phyloP scores from a whole-genome alignment of 2,329 filamentous ascomycete species.

The Akanthomyces uredinophilus region DNA sequence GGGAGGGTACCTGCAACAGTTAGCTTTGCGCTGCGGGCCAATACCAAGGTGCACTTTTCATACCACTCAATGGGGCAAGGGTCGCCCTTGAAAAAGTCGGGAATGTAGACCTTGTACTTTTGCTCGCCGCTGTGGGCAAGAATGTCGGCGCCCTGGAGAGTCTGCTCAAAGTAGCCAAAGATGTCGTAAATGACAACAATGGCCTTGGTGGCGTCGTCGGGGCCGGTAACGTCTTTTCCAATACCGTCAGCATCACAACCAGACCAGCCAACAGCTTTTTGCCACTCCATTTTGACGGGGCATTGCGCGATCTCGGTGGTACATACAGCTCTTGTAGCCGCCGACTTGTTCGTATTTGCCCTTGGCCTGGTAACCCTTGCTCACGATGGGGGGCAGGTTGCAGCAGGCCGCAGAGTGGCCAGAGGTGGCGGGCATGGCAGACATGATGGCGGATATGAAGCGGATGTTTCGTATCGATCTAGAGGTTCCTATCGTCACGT shows the following conservation, averaged over 20 bases:
- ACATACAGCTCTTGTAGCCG: constrained; percentile 47
- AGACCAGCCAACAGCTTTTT: too few species aligned
- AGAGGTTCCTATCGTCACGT: background rate
- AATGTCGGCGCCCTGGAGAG: constrained; percentile 65
- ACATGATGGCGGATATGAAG: constrained; percentile 30
- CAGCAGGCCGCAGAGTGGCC: constrained; percentile 55
- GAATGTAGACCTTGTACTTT: constrained; percentile 83
- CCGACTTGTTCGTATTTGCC: constrained; percentile 53
- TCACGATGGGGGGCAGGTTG: constrained; percentile 53
- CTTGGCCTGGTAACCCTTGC: constrained; percentile 49
- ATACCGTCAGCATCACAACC: constrained; percentile 12
- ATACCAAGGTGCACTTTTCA: constrained; percentile 11
- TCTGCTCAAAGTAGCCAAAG: constrained; percentile 66
- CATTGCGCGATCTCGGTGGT: background rate
- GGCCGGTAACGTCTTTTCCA: constrained; percentile 41
- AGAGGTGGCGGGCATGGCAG: constrained; percentile 45
- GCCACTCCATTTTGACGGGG: background rate
- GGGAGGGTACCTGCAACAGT: constrained; percentile 49
- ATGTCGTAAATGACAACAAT: constrained; percentile 50
- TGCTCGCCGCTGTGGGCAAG: constrained; percentile 49
- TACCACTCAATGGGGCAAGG: constrained; percentile 52
- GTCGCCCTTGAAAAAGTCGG: constrained; percentile 81
- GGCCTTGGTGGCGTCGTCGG: constrained; percentile 47
- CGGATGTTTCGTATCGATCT: background rate
- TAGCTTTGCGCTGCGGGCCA: background rate